A percentile compares a stretch with the other conserved stretches of the same genome.
phyloP scores from a whole-genome alignment of 2,329 filamentous ascomycete species.

The Chaetomiaceae sp. region DNA sequence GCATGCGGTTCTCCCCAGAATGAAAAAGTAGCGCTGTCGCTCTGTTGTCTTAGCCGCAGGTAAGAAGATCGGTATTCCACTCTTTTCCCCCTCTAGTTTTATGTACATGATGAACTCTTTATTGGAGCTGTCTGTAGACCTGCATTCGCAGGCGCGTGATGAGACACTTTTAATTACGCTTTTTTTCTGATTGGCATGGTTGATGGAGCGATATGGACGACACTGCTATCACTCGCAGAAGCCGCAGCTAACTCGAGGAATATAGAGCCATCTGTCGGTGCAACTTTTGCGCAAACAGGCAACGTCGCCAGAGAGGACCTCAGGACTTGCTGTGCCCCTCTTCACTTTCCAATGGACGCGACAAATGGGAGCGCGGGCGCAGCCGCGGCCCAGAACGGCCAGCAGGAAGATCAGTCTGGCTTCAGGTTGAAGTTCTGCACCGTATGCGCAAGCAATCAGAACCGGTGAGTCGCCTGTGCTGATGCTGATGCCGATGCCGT shows the following conservation, averaged over 20 bases:
- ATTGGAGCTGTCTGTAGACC: conserved; percentile 69
- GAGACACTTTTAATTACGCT: conserved; percentile 44
- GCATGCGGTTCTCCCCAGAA: conserved; percentile 1
- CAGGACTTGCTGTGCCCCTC: too few relatives aligned
- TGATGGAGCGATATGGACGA: not conserved
- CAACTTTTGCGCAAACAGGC: not conserved
- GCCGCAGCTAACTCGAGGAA: conserved; percentile 12
- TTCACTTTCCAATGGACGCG: conserved; percentile 33
- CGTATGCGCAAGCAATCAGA: conserved; percentile 98
- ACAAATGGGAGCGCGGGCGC: conserved; percentile 36
- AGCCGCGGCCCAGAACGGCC: conserved; percentile 37
- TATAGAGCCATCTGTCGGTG: conserved; percentile 5
- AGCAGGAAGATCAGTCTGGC: conserved; percentile 48
- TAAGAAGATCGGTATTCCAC: conserved; percentile 3
- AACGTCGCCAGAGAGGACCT: too few relatives aligned
- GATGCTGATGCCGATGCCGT: too few relatives aligned
- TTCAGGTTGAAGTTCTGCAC: conserved; percentile 97
- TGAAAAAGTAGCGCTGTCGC: conserved; percentile 7
- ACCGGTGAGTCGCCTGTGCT: conserved; percentile 56
- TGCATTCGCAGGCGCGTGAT: conserved; percentile 39
- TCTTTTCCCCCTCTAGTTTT: not conserved
- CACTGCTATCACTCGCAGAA: not conserved
- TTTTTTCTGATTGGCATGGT: conserved; percentile 19
- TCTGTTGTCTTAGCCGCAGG: conserved; percentile 15
- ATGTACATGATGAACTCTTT: conserved; percentile 53